Evolutionary conservation across 2,329 filamentous ascomycete species (phyloP), one percentile per base, ranked within the genome.

Genomic region (Cladophialophora carrionii): DNA sequence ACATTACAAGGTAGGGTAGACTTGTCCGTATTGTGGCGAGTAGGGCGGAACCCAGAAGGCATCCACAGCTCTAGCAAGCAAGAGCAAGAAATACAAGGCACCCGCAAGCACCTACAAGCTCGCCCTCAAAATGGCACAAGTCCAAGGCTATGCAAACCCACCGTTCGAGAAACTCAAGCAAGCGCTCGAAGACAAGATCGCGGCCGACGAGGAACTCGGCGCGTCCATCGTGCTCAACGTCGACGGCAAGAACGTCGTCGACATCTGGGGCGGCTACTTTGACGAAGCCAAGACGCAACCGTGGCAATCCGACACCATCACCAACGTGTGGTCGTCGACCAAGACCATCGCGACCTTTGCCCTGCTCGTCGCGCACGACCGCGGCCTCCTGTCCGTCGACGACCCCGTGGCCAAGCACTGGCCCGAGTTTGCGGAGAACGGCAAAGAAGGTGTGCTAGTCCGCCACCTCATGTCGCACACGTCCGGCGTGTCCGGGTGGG

Each of bases 361-460:
- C 0, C 72, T 73, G 0, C 70, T 80, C 24, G 70, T 81, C 24
- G 76, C 80, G 6, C 73, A 79, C 34, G 76, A 80, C 53, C 76
- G 78, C 3, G 78, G 78, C 2, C 65, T 76, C 0, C 62, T 82
- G 0, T 71, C 76, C 60, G 69, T 74, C 0, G 65, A 78, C 52
- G 78, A 74, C 12, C 75, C 75, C 1, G 78, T 82, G 0, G 67
- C 76, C 1, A 72, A 75, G 46, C 78, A 82, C 72, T 83, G 81
- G 81, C 81, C 81, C 0, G 81, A 82, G 52, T 82, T 82, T 61
- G 78, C 72, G 0, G 73, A 67, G 12, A 78, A 79, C 22, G 79
- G 78, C 43, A 81, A 82, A 55, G 71, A 78, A 46, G 68, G 76
- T 14, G 70, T 81, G 51, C 66, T 75, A 10, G 76, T 82, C 5